Evolutionary conservation across 2,329 filamentous ascomycete species (phyloP).

Genomic region (Chaetothyriales sp.): DNA sequence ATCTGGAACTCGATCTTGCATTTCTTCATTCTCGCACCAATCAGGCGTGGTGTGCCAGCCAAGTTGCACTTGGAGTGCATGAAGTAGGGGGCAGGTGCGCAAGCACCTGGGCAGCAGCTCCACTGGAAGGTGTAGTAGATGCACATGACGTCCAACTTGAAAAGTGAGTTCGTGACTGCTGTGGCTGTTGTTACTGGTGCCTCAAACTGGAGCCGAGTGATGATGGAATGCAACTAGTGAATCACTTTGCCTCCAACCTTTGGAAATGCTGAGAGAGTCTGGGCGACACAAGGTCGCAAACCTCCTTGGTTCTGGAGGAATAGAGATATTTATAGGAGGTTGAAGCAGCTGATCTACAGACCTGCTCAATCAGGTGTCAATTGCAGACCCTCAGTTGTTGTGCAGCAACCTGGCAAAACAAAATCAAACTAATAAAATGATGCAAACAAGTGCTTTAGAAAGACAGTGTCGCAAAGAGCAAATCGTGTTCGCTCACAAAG

Average conservation of each 20-base stretch:
- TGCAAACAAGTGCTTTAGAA: neutral
- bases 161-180: neutral
- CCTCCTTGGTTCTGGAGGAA: neutral
- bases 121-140: conserved; percentile 19
- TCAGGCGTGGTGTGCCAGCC: conserved; percentile 4
- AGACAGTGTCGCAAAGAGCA: neutral
- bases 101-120: conserved; percentile 17
- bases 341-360: neutral
- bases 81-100: conserved; percentile 16
- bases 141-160: conserved; percentile 9
- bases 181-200: neutral
- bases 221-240: neutral
- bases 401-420: neutral
- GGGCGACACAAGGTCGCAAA: no score
- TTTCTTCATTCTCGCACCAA: conserved; percentile 4
- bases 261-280: neutral
- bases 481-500: neutral
- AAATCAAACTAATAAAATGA: neutral
- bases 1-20: conserved; percentile 16
- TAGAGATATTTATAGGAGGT: neutral
- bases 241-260: neutral
- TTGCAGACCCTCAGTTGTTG: neutral
- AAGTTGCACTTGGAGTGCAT: conserved; percentile 15
- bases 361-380: neutral
- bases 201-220: neutral